These are phyloP conservation scores for Phyllosticta citribraziliensis DNA, from an alignment of 2,329 filamentous ascomycete species.

Conservation along the genomic window DNA sequence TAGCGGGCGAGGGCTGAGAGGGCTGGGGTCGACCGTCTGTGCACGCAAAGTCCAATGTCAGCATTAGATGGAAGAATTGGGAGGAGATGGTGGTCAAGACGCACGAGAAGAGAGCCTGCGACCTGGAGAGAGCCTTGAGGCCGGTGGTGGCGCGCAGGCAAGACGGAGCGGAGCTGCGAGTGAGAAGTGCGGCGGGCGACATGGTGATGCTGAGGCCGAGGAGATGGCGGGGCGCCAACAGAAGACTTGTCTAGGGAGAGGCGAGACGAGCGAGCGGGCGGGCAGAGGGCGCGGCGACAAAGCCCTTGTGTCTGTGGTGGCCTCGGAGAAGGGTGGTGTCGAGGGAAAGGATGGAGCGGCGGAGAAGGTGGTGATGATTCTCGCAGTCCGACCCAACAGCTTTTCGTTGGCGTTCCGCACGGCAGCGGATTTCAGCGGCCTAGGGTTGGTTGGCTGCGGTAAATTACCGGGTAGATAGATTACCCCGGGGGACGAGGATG, in stretches of 20 bases:
- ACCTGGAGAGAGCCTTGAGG: slow-evolving; percentile 35
- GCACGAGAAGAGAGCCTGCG: slow-evolving; percentile 17
- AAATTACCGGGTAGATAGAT: neutral
- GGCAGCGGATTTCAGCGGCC: neutral
- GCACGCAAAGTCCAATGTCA: slow-evolving; percentile 19
- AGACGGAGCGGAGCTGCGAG: slow-evolving; percentile 36
- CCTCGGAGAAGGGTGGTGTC: neutral
- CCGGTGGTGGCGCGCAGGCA: slow-evolving; percentile 30
- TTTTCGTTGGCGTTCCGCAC: slow-evolving; percentile 8
- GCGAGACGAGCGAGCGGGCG: slow-evolving; percentile 12
- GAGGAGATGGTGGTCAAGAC: neutral
- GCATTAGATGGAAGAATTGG: slow-evolving; percentile 2
- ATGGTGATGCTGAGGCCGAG: slow-evolving; percentile 31
- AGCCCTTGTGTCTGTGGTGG: neutral
- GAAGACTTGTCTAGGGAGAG: slow-evolving; percentile 14
- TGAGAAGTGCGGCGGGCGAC: slow-evolving; percentile 42
- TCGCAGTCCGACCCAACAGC: slow-evolving; percentile 5
- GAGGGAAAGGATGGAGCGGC: slow-evolving; percentile 2
- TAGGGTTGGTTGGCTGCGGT: neutral
- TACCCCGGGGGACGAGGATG: neutral
- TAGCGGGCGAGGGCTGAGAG: slow-evolving; percentile 53
- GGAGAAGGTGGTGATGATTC: slow-evolving; percentile 1
- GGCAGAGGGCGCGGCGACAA: slow-evolving; percentile 1
- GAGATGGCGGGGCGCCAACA: slow-evolving; percentile 20
- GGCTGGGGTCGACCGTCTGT: slow-evolving; percentile 38